Conservation (phyloP, 1,284 basidiomycete species). For the Trichosporon coremiiforme region DNA sequence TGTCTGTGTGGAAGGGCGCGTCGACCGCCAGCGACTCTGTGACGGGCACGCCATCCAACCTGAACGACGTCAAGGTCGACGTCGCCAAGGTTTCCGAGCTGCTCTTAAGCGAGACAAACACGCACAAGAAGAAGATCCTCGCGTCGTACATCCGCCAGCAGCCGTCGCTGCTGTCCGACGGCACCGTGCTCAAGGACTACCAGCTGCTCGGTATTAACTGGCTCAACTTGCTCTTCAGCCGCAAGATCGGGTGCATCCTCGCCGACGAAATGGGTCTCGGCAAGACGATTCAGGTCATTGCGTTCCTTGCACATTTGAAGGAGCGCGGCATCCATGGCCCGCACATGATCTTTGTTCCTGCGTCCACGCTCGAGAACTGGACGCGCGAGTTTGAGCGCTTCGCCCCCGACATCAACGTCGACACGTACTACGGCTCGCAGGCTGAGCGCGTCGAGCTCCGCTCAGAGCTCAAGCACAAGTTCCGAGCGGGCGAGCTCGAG, state of each 20-base stretch:
- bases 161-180: constrained; percentile 69
- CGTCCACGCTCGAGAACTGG: constrained; percentile 98
- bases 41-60: constrained; percentile 45
- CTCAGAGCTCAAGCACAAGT: constrained; percentile 63
- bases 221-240: constrained; percentile 83
- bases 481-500: constrained; percentile 75
- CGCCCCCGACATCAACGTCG: constrained; percentile 77
- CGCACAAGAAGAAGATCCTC: constrained; percentile 52
- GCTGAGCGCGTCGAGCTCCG: constrained; percentile 79
- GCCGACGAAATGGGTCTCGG: constrained; percentile 99
- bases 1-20: constrained; percentile 73
- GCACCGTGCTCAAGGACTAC: constrained; percentile 88
- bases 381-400: constrained; percentile 92
- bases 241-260: constrained; percentile 85
- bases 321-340: constrained; percentile 75
- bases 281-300: constrained; percentile 90
- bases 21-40: constrained; percentile 46
- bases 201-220: constrained; percentile 97
- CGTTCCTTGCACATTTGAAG: constrained; percentile 88
- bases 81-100: constrained; percentile 52
- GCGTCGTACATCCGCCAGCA: constrained; percentile 67
- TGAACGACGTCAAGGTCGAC: constrained; percentile 55
- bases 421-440: constrained; percentile 92
- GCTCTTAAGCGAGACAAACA: constrained; percentile 46
- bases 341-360: constrained; percentile 92